Evolutionary conservation across 2,329 filamentous ascomycete genomes (phyloP), one percentile per base, ranked within the genome.

Genomic region (Canariomyces notabilis): DNA sequence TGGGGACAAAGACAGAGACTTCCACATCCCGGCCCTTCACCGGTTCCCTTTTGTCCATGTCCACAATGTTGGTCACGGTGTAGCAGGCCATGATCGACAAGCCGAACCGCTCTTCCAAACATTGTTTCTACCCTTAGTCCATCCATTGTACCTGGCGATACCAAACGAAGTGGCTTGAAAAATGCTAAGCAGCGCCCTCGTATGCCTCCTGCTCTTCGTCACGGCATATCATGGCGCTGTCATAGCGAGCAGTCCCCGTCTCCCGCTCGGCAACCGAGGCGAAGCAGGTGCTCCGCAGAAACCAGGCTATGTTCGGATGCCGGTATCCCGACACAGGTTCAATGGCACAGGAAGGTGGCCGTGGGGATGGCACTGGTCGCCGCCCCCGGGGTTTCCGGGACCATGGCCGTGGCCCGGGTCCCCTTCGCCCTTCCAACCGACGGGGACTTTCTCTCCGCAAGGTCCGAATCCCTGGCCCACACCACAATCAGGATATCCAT

Each of bases 251-350:
- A n/a, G 11, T 2, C n/a, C n/a, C n/a, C 9, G 15, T 6, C 35
- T 35, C 8, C 8, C 14, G 8, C 15, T 26, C n/a, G 37, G 36
- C 5, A 23, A 12, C 8, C 23, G 42, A 16, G 23, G 33, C 11
- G 39, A 22, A 14, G 16, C 19, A 11, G 21, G 20, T 11, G 32
- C 45, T 20, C 16, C 8, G 15, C 23, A 18, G 16, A 49, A 34
- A 4, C 47, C 53, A 8, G 52, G 52, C 1, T 59, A 56, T 31
- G 54, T 59, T 21, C 52, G 57, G 7, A 50, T 57, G 50, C 54
- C 54, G 0, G 50, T 59, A 29, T 46, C 48, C 14, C 42, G 55
- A 23, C 53, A 57, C 19, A 32, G 46, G 37, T 52, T 58, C 35
- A 57, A 58, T 26, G 55, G 54, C 6, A 55, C 51, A 18, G 45